These are phyloP conservation scores for Pichia inconspicua DNA, from an alignment of 1,139 yeast species.

Conservation along the genomic window DNA sequence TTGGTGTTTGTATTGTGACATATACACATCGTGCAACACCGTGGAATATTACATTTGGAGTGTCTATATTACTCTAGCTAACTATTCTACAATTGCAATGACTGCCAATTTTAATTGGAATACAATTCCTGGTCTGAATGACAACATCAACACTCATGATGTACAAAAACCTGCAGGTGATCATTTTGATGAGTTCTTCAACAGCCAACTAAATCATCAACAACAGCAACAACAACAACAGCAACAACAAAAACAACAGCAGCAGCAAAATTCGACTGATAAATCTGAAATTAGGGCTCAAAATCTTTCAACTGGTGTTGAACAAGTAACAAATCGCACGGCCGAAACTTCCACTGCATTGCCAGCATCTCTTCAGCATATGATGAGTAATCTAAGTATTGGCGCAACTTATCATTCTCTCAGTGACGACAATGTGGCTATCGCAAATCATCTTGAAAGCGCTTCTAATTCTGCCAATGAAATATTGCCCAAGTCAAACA, in stretches of 20 bases:
- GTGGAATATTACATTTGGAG: too few relatives aligned
- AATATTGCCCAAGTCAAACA: constrained; percentile 12
- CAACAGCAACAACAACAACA: background rate
- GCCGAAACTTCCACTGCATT: background rate
- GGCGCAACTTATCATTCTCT: constrained; percentile 5
- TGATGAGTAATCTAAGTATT: constrained; percentile 1
- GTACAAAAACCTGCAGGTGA: constrained; percentile 1
- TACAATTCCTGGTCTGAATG: constrained; percentile 29
- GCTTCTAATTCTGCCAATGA: background rate
- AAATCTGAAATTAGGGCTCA: too few relatives aligned
- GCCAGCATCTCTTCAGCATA: background rate
- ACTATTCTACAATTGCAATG: constrained; percentile 1
- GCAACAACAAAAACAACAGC: background rate
- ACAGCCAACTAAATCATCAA: constrained; percentile 5
- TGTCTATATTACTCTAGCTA: too few relatives aligned
- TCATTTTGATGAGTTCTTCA: constrained; percentile 14
- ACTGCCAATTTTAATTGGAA: constrained; percentile 34
- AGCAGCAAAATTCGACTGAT: too few relatives aligned
- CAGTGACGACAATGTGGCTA: constrained; percentile 16
- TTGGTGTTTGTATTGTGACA: too few relatives aligned
- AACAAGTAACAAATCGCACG: background rate
- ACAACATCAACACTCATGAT: background rate
- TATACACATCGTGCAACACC: too few relatives aligned
- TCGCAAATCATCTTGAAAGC: background rate
- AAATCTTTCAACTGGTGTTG: too few relatives aligned